Percentiles rank a stretch among this genome's conserved stretches.
These are phyloP conservation scores for Gastrolobium bilobum DNA, from an alignment of 306 rosid species.

Conservation along the genomic window DNA sequence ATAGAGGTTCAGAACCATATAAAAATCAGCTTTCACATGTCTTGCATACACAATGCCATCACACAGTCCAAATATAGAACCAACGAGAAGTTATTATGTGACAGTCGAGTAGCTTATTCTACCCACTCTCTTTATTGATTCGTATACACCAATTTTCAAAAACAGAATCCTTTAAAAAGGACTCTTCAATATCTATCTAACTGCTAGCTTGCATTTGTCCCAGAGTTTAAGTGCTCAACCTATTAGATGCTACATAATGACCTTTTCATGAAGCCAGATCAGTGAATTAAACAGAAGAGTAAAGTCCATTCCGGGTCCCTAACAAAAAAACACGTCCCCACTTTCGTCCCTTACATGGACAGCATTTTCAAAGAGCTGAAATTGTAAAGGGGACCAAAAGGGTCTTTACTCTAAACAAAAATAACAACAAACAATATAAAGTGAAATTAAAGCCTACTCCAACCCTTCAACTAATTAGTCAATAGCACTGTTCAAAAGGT, in stretches of 20 bases:
- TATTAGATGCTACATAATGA: background rate
- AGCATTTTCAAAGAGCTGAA: too few species aligned
- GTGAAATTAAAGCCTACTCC: background rate
- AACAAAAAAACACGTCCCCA: too few species aligned
- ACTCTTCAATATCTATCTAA: conserved; percentile 42
- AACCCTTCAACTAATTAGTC: background rate
- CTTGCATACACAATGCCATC: conserved; percentile 17
- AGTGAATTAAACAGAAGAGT: too few species aligned
- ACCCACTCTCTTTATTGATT: conserved; percentile 30
- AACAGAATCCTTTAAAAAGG: conserved; percentile 37
- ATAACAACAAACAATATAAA: background rate
- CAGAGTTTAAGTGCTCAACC: background rate
- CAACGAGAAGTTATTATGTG: conserved; percentile 3
- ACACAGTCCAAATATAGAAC: conserved; percentile 5
- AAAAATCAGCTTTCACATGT: conserved; percentile 22
- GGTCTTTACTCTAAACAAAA: too few species aligned
- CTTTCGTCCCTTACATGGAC: too few species aligned
- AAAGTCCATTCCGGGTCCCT: too few species aligned
- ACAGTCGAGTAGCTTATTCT: conserved; percentile 27
- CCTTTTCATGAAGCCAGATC: background rate
- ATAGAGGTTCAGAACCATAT: background rate
- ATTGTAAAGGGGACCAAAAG: too few species aligned
- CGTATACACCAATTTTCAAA: background rate
- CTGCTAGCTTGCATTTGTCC: background rate
- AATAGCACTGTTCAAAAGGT: background rate